Base-by-base conservation (phyloP, 1,139 yeast species). In the Magnusiomyces magnusii region DNA sequence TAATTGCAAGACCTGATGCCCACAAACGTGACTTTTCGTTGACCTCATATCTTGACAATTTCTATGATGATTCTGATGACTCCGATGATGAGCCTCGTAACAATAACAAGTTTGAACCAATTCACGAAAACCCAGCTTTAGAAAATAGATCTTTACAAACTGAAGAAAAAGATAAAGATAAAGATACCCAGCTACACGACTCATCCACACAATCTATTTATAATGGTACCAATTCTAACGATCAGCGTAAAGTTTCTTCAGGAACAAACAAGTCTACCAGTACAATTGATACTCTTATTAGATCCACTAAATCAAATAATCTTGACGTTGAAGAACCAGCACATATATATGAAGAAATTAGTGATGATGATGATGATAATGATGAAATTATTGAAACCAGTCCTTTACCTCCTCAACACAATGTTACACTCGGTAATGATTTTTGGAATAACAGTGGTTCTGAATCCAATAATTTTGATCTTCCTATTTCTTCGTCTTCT, bases 1-100 rank as follows among this genome's bases (percentile, higher is more conserved):
- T 3, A 39, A 10, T 39, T n/a, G 5, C 19, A 15, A 10, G 44
- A 39, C 17, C 5, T 39, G 44, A 39, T 39, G 25, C 13, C 23
- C 55, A 39, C 36, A 52, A 41, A n/a, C 34, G 49, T 39, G 55
- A 41, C 7, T 52, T 52, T 41, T 52, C 55, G 17, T n/a, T 52
- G 13, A 24, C 55, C 7, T 41, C 49, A 13, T 52, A 52, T 25
- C 47, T 52, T 52, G 55, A 52, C 21, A 36, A 42, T 5, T 52
- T 39, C n/a, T 52, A 52, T 23, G 36, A 52, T 25, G 47, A 52
- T 25, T 17, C 34, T 5, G 34, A 39, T 2, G 44, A 39, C 19
- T 15, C 19, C 19, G 55, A 52, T 3, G 31, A 47, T 21, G 27
- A 7, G 13, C 13, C 36, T 7, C 36, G 36, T 31, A 7, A 7